Conservation (phyloP, 2,329 filamentous ascomycete species). For the Aulographum hederae region DNA sequence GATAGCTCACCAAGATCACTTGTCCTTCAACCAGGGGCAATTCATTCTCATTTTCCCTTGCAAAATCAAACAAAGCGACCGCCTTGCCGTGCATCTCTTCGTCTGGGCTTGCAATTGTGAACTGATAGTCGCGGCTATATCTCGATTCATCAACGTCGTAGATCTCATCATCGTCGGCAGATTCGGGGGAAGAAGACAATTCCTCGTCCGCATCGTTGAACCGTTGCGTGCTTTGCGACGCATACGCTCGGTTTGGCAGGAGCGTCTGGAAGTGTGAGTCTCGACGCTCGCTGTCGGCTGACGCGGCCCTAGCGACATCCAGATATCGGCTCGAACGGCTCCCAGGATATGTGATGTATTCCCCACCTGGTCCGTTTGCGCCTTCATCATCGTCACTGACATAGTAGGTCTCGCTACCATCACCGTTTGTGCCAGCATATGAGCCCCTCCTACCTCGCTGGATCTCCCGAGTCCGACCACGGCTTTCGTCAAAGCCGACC, state of each 20-base stretch:
- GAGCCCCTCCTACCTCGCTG: slow-evolving; percentile 30
- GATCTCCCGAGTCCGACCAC: neutral
- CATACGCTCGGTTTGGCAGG: too few species aligned
- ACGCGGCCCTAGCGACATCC: slow-evolving; percentile 16
- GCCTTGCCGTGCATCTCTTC: slow-evolving; percentile 97
- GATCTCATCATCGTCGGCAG: slow-evolving; percentile 32
- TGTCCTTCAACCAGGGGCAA: slow-evolving; percentile 83
- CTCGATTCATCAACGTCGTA: slow-evolving; percentile 66
- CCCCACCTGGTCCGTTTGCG: slow-evolving; percentile 58
- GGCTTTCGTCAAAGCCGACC: slow-evolving; percentile 18
- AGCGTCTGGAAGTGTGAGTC: neutral
- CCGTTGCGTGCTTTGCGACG: too few species aligned
- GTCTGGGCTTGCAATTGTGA: slow-evolving; percentile 85
- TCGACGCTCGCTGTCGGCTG: slow-evolving; percentile 19
- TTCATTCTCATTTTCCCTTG: slow-evolving; percentile 91
- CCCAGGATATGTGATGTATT: slow-evolving; percentile 42
- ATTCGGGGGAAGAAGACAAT: slow-evolving; percentile 23
- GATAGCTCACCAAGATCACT: slow-evolving; percentile 89
- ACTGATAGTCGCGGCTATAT: slow-evolving; percentile 83
- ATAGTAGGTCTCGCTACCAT: slow-evolving; percentile 60
- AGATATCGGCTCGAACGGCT: slow-evolving; percentile 13
- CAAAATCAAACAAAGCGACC: slow-evolving; percentile 88
- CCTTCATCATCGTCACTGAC: slow-evolving; percentile 46
- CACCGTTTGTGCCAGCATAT: slow-evolving; percentile 34
- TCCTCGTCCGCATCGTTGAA: neutral